These are phyloP conservation scores for Hypoxylon rickii DNA, from an alignment of 495 filamentous ascomycete species.

Conservation along the genomic window DNA sequence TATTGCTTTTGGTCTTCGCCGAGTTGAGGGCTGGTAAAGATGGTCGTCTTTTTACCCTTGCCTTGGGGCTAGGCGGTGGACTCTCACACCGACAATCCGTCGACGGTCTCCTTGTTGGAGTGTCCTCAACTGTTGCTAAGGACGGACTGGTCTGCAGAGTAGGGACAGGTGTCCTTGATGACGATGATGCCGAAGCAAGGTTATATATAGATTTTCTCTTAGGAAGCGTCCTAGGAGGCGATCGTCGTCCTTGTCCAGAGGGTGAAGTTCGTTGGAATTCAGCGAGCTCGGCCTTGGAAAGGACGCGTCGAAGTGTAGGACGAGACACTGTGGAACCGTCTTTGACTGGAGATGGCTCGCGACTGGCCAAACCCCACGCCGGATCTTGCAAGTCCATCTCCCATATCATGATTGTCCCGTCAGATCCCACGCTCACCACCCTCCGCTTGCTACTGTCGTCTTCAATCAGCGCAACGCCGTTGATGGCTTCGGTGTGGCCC, in stretches of 20 bases:
- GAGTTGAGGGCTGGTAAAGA: slow-evolving; percentile 65
- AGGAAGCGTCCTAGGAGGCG: slow-evolving; percentile 64
- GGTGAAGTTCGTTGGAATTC: slow-evolving; percentile 72
- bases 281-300: slow-evolving; percentile 77
- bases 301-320: slow-evolving; percentile 70
- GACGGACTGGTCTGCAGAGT: slow-evolving; percentile 38
- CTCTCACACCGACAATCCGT: slow-evolving; percentile 46
- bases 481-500: slow-evolving; percentile 92
- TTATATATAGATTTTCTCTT: slow-evolving; percentile 48
- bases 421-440: slow-evolving; percentile 76
- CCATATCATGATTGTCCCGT: slow-evolving; percentile 89
- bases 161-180: slow-evolving; percentile 42
- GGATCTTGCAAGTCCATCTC: slow-evolving; percentile 57
- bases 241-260: slow-evolving; percentile 59
- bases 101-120: slow-evolving; percentile 46
- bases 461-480: slow-evolving; percentile 76
- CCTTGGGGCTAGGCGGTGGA: slow-evolving; percentile 52
- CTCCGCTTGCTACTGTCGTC: slow-evolving; percentile 54
- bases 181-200: slow-evolving; percentile 36
- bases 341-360: slow-evolving; percentile 58
- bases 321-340: slow-evolving; percentile 55
- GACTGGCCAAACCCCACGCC: slow-evolving; percentile 36
- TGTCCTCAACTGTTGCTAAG: slow-evolving; percentile 40
- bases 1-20: slow-evolving; percentile 53
- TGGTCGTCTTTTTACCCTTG: slow-evolving; percentile 51